phyloP scores from a whole-genome alignment of 345 rosid species.

The Erodium maritimum region DNA sequence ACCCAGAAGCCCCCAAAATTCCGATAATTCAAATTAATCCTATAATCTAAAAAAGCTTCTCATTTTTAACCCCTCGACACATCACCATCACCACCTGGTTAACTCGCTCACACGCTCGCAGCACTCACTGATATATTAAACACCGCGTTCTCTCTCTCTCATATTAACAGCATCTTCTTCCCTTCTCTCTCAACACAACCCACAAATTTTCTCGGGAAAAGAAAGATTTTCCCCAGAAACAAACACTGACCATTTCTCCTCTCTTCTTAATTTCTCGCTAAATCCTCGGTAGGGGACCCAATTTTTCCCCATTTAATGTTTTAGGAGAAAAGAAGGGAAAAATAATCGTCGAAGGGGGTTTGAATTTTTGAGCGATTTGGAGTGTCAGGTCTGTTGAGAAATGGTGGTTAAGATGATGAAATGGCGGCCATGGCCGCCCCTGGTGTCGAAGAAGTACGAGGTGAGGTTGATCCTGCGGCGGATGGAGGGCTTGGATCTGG shows the following conservation, averaged over 20 bases:
- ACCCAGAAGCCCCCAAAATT: background rate
- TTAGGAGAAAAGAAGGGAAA: too few relatives aligned
- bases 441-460: slow-evolving; percentile 28
- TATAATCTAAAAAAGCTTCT: too few relatives aligned
- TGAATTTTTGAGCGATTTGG: background rate
- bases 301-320: background rate
- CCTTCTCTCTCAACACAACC: background rate
- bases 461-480: slow-evolving; percentile 26
- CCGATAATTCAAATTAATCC: background rate
- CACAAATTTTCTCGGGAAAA: background rate
- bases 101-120: background rate
- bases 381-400: background rate
- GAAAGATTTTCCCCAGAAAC: background rate
- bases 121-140: too few relatives aligned
- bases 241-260: background rate
- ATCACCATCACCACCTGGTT: too few relatives aligned
- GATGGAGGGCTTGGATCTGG: slow-evolving; percentile 31
- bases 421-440: slow-evolving; percentile 42
- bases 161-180: background rate
- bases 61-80: background rate
- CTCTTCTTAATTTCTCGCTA: background rate
- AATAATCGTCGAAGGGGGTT: too few relatives aligned
- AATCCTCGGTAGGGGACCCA: background rate
- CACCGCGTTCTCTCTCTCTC: too few relatives aligned
- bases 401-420: slow-evolving; percentile 45